Evolutionary conservation across 495 filamentous ascomycete species (phyloP).

Genomic region (Penicillium atrosanguineum): DNA sequence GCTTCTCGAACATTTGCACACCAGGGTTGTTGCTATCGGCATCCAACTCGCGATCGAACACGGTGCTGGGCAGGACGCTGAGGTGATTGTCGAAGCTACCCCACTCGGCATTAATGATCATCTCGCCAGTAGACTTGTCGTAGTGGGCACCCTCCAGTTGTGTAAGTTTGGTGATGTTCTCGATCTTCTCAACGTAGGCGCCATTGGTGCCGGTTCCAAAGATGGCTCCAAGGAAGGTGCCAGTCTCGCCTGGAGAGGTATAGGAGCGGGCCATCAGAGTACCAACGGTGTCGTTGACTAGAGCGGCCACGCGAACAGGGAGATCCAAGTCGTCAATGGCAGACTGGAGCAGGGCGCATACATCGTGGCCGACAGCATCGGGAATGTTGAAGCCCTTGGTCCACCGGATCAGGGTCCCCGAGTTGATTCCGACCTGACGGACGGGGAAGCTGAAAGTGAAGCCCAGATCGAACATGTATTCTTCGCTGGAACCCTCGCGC

Average conservation of each 20-base stretch:
- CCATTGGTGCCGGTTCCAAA: slow-evolving; percentile 93
- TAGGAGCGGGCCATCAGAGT: slow-evolving; percentile 98
- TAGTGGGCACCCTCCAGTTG: slow-evolving; percentile 55
- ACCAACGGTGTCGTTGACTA: slow-evolving; percentile 97
- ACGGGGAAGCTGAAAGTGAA: slow-evolving; percentile 99
- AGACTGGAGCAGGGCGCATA: slow-evolving; percentile 83
- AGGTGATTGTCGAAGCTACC: slow-evolving; percentile 96
- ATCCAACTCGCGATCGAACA: slow-evolving; percentile 80
- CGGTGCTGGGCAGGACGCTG: slow-evolving; percentile 78
- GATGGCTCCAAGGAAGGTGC: slow-evolving; percentile 86
- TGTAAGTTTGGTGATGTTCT: slow-evolving; percentile 47
- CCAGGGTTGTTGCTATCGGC: slow-evolving; percentile 83
- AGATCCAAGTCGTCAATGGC: slow-evolving; percentile 86
- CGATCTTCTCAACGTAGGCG: slow-evolving; percentile 69
- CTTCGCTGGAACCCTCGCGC: slow-evolving; percentile 53
- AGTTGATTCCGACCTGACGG: slow-evolving; percentile 89
- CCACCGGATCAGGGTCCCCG: slow-evolving; percentile 89
- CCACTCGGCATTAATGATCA: slow-evolving; percentile 99
- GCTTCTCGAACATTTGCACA: slow-evolving; percentile 98
- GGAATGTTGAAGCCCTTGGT: slow-evolving; percentile 97
- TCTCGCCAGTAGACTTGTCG: slow-evolving; percentile 80
- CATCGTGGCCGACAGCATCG: slow-evolving; percentile 90
- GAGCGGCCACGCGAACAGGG: slow-evolving; percentile 86
- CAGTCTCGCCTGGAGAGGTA: slow-evolving; percentile 82
- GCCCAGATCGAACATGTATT: slow-evolving; percentile 83